Base-by-base conservation (phyloP, 2,329 filamentous ascomycete species). In the Penicillium brasilianum region DNA sequence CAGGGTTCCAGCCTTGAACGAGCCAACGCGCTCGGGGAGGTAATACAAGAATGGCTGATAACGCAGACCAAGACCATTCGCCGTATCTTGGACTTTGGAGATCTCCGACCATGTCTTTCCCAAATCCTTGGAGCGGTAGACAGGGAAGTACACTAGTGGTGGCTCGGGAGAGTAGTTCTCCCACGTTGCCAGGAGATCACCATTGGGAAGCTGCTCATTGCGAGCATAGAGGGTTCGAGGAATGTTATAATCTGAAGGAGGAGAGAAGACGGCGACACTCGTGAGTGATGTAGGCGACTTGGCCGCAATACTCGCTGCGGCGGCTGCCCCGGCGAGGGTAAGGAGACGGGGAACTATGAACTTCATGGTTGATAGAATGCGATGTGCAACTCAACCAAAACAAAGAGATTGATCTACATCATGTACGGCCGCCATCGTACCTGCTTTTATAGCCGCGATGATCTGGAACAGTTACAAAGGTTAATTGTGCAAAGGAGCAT, bases 41-140 rank as follows among this genome's bases (percentile, higher is more conserved):
- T 87, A 82, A 68, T 89, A 90, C 14, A 92, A 78, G 72, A 86
- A 85, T 0, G 90, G 90, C 69, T 92, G 90, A 69, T 90, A 90
- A 32, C 87, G 83, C 57, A 90, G 73, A 20, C 89, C 89, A 78
- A 85, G 87, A 44, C 83, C 83, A 65, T 90, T 88, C 32, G 84
- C 85, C 52, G 84, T 81, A 71, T 92, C 89, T 14, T 85, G 78
- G 10, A 91, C 85, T 16, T 82, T 81, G 4, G 87, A 86, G 53
- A 90, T 79, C 70, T 89, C 83, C 16, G 80, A 79, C 89, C 89
- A 92, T 1, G 83, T 87, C 55, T 79, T 69, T 13, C 86, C 86
- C 37, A 80, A 76, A 69, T 88, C 84, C n/a, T 69, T 76, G 41
- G 82, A 85, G 63, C 81, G 61, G 70, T 76, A 68, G 77, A 84